phyloP scores from a whole-genome alignment of 345 rosid genomes.

The Populus pruinosa region DNA sequence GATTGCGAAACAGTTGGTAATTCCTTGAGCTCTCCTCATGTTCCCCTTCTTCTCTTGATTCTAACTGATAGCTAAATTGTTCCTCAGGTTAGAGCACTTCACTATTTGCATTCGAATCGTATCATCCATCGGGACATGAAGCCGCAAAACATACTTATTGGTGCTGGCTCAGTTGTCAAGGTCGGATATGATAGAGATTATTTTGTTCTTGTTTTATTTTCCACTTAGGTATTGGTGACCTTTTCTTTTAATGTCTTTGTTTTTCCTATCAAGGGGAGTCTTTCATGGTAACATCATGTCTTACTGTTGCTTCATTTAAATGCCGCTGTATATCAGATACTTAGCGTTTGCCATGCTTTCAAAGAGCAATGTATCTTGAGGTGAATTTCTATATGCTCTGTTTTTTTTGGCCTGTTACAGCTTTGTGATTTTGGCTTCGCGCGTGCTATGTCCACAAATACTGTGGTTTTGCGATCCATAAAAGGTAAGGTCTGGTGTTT shows the following conservation, averaged over 20 bases:
- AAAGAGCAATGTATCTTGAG: neutral
- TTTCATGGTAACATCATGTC: neutral
- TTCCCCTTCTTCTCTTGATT: neutral
- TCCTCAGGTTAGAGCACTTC: constrained; percentile 77
- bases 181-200: constrained; percentile 26
- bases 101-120: constrained; percentile 95
- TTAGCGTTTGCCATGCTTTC: neutral
- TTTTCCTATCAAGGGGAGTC: neutral
- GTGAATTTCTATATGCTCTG: constrained; percentile 1
- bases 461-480: constrained; percentile 90
- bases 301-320: neutral
- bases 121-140: constrained; percentile 99
- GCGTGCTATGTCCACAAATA: constrained; percentile 97
- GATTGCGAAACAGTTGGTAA: constrained; percentile 95
- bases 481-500: constrained; percentile 52
- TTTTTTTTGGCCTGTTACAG: constrained; percentile 38
- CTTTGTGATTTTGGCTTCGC: constrained; percentile 99
- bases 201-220: neutral
- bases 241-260: no score
- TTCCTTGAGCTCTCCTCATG: constrained; percentile 5
- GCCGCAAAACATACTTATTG: constrained; percentile 98
- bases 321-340: neutral
- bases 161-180: constrained; percentile 93
- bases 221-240: neutral
- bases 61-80: constrained; percentile 2